phyloP scores from a whole-genome alignment of 805 yeast genomes.

The Myxozyma nipponensis region DNA sequence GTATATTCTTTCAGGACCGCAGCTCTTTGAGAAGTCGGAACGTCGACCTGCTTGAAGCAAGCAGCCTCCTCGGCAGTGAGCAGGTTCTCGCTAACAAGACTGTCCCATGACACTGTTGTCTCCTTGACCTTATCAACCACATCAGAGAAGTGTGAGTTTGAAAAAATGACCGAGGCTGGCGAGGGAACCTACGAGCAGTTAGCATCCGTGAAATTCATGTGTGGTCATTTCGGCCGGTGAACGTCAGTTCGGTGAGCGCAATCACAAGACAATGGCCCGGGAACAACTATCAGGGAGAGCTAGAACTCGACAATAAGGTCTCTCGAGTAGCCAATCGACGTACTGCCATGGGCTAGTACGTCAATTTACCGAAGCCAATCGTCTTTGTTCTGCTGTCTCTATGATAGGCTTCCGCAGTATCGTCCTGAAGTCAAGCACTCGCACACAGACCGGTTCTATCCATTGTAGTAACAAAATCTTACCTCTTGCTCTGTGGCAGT shows the following conservation, averaged over 20 bases:
- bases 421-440: too few species aligned
- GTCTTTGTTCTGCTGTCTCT: too few species aligned
- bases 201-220: too few species aligned
- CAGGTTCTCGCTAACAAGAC: constrained; percentile 69
- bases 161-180: constrained; percentile 43
- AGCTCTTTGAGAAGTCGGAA: constrained; percentile 34
- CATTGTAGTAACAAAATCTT: background rate
- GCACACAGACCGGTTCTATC: background rate
- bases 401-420: too few species aligned
- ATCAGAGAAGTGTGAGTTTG: constrained; percentile 64
- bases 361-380: background rate
- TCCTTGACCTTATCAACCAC: constrained; percentile 51
- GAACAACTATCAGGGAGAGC: too few species aligned
- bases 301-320: background rate
- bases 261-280: too few species aligned
- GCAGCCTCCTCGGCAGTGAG: constrained; percentile 66
- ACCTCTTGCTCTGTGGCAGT: constrained; percentile 9
- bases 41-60: constrained; percentile 51
- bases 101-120: constrained; percentile 89
- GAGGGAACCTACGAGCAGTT: constrained; percentile 22
- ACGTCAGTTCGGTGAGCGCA: too few species aligned
- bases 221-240: too few species aligned
- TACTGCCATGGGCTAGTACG: background rate
- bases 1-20: constrained; percentile 37
- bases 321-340: background rate